Percentiles rank a stretch among this genome's conserved stretches.
Conservation (phyloP, 2,329 filamentous ascomycete genomes). For the Xylaria sp. region DNA sequence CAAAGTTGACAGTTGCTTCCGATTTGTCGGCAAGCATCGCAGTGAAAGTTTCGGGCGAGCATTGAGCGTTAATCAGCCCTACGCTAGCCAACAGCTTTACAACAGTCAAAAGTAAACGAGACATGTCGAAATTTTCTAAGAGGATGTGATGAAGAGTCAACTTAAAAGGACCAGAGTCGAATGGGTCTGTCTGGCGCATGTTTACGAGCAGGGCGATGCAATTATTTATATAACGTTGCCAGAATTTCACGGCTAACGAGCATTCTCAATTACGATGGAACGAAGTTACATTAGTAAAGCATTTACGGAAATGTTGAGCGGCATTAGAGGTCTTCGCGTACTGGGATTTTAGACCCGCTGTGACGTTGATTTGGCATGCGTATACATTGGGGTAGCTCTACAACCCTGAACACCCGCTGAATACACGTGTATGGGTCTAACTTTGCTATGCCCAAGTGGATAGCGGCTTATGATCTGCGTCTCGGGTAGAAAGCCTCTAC, state of each 20-base stretch:
- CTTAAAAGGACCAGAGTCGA: not conserved
- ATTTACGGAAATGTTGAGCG: conserved; percentile 6
- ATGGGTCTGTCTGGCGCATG: not conserved
- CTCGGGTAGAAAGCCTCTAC: no score
- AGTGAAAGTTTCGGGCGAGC: conserved; percentile 42
- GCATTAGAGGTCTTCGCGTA: conserved; percentile 2
- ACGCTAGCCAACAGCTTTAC: conserved; percentile 35
- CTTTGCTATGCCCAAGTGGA: not conserved
- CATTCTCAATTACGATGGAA: not conserved
- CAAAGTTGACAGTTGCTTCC: conserved; percentile 44
- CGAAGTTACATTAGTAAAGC: conserved; percentile 2
- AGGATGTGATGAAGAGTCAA: not conserved
- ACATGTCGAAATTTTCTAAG: conserved; percentile 31
- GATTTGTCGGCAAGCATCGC: conserved; percentile 40
- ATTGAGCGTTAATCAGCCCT: conserved; percentile 37
- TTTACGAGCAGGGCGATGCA: not conserved
- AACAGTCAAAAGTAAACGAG: conserved; percentile 15
- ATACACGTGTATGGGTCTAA: not conserved
- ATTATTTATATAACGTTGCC: conserved; percentile 16
- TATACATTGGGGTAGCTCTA: not conserved
- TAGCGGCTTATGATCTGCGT: no score
- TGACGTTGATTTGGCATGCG: not conserved
- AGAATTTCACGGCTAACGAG: not conserved
- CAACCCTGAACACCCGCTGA: not conserved
- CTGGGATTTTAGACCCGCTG: conserved; percentile 12